Conservation (phyloP, 106 monocot species). For the Posidonia australis region DNA sequence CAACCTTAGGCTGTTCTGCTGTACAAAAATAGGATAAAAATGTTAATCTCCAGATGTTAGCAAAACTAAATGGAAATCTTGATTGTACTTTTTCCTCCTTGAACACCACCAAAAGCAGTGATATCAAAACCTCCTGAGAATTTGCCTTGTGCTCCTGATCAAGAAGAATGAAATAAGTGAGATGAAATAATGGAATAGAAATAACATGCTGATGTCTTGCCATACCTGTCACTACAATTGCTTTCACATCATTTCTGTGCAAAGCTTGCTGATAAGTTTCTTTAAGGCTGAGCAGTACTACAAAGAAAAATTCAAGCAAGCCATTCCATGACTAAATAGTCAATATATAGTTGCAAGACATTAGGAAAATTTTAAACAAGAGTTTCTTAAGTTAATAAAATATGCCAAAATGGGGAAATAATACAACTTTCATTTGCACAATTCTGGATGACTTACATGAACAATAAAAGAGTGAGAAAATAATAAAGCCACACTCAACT, state of each 20-base stretch:
- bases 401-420: too few species aligned
- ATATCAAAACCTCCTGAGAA: constrained; percentile 98
- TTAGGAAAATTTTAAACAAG: too few species aligned
- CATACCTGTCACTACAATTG: constrained; percentile 64
- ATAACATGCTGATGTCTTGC: not conserved
- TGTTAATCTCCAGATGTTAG: not conserved
- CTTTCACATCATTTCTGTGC: constrained; percentile 69
- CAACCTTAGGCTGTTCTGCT: constrained; percentile 51
- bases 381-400: too few species aligned
- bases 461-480: too few species aligned
- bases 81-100: constrained; percentile 50
- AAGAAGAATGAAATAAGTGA: not conserved
- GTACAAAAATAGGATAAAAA: constrained; percentile 6
- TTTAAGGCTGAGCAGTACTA: constrained; percentile 65
- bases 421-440: too few species aligned
- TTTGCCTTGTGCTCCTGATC: constrained; percentile 54
- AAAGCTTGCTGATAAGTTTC: constrained; percentile 60
- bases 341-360: too few species aligned
- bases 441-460: too few species aligned
- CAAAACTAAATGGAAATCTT: not conserved
- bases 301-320: not conserved
- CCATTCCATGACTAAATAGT: not conserved
- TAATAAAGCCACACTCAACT: too few species aligned
- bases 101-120: constrained; percentile 49
- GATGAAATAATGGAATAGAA: not conserved